phyloP scores from a whole-genome alignment of 2,329 filamentous ascomycete species.

The Talaromyces verruculosus region DNA sequence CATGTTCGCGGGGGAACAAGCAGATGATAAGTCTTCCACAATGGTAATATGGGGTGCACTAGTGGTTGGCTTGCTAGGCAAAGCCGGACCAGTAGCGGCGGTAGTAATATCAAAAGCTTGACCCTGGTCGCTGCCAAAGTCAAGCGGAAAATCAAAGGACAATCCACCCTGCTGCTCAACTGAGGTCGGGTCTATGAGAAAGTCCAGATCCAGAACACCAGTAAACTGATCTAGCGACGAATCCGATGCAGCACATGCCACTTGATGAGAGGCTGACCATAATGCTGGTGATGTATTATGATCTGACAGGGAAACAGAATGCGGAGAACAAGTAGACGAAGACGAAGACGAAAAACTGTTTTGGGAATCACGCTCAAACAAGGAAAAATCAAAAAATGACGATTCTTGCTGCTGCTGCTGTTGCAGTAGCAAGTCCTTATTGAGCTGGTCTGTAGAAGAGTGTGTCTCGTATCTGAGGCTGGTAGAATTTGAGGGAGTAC shows the following conservation, averaged over 20 bases:
- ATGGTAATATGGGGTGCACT: not conserved
- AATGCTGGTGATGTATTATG: slow-evolving; percentile 14
- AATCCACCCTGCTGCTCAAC: slow-evolving; percentile 9
- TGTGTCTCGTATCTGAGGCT: slow-evolving; percentile 1
- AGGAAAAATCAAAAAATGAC: slow-evolving; percentile 18
- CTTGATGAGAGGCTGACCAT: slow-evolving; percentile 16
- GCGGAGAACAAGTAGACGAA: slow-evolving; percentile 17
- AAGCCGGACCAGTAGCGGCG: not conserved
- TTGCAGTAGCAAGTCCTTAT: not conserved
- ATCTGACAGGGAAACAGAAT: slow-evolving; percentile 10
- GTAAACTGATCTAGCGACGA: slow-evolving; percentile 18
- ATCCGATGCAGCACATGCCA: slow-evolving; percentile 13
- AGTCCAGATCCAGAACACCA: slow-evolving; percentile 16
- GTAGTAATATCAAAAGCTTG: slow-evolving; percentile 3
- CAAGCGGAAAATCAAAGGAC: slow-evolving; percentile 17
- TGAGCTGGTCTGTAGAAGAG: not conserved
- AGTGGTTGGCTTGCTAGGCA: slow-evolving; percentile 5
- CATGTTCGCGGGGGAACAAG: slow-evolving; percentile 16
- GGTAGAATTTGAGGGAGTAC: slow-evolving; percentile 13
- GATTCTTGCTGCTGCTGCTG: slow-evolving; percentile 3
- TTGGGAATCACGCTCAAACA: slow-evolving; percentile 20
- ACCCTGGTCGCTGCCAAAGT: slow-evolving; percentile 6
- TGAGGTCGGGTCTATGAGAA: slow-evolving; percentile 12
- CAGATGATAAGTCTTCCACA: slow-evolving; percentile 15
- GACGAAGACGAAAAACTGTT: slow-evolving; percentile 14